Conservation (phyloP, 257 asterid genomes). For the Buddleja alternifolia region DNA sequence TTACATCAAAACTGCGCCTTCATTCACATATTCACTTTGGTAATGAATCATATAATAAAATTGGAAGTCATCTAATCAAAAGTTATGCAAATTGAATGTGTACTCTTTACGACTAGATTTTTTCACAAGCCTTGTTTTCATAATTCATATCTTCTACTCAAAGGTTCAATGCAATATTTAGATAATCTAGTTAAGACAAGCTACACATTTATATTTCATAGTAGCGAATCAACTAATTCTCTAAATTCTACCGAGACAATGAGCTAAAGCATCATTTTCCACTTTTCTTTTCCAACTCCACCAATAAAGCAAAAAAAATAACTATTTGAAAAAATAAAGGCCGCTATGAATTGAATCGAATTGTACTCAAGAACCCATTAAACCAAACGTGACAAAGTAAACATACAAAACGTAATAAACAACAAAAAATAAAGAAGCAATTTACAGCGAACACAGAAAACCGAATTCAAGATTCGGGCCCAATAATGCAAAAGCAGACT, state of each 20-base stretch:
- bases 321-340: background rate
- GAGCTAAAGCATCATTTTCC: background rate
- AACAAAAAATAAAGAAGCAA: background rate
- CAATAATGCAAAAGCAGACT: background rate
- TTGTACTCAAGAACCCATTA: background rate
- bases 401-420: no score
- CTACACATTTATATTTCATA: background rate
- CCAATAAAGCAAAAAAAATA: background rate
- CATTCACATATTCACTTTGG: background rate
- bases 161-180: background rate
- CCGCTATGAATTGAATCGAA: background rate
- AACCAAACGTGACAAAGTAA: background rate
- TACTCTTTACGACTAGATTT: background rate
- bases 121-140: background rate
- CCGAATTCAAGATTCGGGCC: constrained; percentile 5
- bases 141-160: background rate
- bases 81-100: background rate
- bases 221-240: background rate
- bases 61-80: no score
- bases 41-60: background rate
- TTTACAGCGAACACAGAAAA: background rate
- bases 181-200: no score
- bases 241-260: background rate
- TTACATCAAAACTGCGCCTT: background rate
- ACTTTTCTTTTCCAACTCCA: background rate